A percentile compares a stretch with the other conserved stretches of the same genome.
Evolutionary conservation across 202 grass and related monocot species (phyloP).

Genomic region (Alloteropsis angusta): DNA sequence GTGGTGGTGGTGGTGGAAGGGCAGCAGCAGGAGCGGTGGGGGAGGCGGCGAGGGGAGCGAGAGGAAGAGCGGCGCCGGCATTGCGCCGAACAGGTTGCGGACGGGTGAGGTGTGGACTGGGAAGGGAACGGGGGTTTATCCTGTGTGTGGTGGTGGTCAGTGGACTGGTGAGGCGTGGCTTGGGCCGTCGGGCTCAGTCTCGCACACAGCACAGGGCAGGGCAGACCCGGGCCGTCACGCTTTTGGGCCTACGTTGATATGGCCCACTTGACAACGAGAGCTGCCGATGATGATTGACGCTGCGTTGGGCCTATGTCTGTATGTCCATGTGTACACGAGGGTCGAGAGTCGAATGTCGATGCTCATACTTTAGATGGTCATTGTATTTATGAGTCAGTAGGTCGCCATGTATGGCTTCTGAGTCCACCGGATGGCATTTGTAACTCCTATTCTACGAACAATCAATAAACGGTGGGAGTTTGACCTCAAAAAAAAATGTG

Average conservation of each 20-base stretch:
- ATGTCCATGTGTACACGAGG: no score
- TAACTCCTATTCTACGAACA: no score
- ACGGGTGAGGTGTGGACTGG: neutral
- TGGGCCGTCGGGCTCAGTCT: neutral
- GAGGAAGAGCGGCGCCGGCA: conserved; percentile 41
- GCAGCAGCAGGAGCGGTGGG: neutral
- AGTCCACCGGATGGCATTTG: no score
- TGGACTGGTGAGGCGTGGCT: neutral
- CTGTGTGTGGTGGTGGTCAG: conserved; percentile 1
- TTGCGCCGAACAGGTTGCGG: conserved; percentile 41
- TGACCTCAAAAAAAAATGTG: no score
- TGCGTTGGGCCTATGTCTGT: neutral
- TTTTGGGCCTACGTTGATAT: neutral
- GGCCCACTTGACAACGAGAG: neutral
- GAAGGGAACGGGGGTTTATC: conserved; percentile 28
- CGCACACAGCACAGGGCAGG: no score
- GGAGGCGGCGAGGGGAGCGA: conserved; percentile 17
- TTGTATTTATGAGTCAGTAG: no score
- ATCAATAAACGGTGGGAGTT: no score
- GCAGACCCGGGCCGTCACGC: neutral
- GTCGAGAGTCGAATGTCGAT: no score
- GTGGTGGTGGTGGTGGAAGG: neutral
- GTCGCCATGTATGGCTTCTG: no score
- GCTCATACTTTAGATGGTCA: no score
- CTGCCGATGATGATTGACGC: neutral